Evolutionary conservation across 345 rosid species (phyloP), one percentile per base, ranked within the genome.

Genomic region (Crucihimalaya himalaica): DNA sequence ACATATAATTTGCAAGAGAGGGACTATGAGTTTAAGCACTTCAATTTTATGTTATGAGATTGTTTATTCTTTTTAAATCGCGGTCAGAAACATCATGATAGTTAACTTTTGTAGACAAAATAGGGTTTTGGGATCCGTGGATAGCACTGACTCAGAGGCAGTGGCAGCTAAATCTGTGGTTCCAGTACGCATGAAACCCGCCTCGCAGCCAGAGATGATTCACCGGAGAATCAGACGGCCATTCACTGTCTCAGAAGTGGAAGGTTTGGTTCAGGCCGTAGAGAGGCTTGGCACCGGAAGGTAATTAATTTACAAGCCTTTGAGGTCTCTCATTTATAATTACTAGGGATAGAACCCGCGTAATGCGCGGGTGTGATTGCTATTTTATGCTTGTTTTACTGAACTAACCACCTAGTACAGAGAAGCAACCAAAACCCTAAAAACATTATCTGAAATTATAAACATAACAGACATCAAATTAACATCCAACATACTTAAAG

Each of bases 211-310:
- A 31, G 97, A 89, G 80, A 76, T 82, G 59, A 89, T 70, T 42
- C 96, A 88, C 75, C 87, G 96, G 74, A 87, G 98, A 83, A 91
- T 89, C 76, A 91, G 97, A 77, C 86, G 96, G 81, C 94, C 97
- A 54, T 93, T 93, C 86, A 86, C 98, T 42, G 97, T 91, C 62
- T 32, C 88, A 64, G 97, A 93, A 88, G 97, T 93, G 63, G 97
- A 89, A 83, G 92, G 92, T 31, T 83, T 91, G 72, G 92, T 91
- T 63, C 88, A 89, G 53, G 91, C 97, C 14, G 96, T 93, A 70
- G 97, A 93, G 86, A 86, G 84, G 67, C 89, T 93, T 63, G 98
- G 98, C 67, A 93, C 92, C 28, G 96, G 98, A 84, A 91, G 97
- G 97, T 89, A 78, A 25, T 37, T 61, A 9, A 2, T 35, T 35